These are phyloP conservation scores for Atalantia buxifolia DNA, from an alignment of 345 rosid species.

Conservation along the genomic window DNA sequence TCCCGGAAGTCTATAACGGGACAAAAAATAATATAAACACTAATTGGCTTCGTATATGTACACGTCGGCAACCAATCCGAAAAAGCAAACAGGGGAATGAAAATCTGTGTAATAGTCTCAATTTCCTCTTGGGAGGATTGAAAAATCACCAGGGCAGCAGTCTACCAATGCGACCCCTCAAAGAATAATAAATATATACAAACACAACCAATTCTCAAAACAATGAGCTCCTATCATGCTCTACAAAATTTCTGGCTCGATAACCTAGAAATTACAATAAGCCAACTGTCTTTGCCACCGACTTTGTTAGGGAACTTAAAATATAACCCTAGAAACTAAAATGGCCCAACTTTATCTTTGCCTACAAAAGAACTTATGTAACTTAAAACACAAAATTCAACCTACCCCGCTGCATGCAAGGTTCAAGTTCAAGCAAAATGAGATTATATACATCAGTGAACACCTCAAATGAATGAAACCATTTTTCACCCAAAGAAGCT, in stretches of 20 bases:
- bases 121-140: background rate
- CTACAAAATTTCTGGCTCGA: background rate
- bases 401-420: background rate
- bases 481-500: background rate
- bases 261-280: background rate
- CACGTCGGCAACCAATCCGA: background rate
- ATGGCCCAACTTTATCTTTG: background rate
- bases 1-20: background rate
- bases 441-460: background rate
- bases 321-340: background rate
- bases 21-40: too few species aligned
- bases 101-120: too few species aligned
- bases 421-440: background rate
- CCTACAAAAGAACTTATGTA: background rate
- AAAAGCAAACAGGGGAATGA: background rate
- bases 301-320: background rate
- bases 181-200: background rate
- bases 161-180: too few species aligned
- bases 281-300: background rate
- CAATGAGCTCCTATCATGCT: background rate
- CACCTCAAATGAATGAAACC: background rate
- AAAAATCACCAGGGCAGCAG: background rate
- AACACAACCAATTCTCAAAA: background rate
- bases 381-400: background rate
- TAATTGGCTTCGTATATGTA: too few species aligned